Percentiles rank a stretch among this genome's conserved stretches.
These are phyloP conservation scores for Powellomyces hirtus DNA, from an alignment of 192 early-diverging fungal genomes.

Conservation along the genomic window DNA sequence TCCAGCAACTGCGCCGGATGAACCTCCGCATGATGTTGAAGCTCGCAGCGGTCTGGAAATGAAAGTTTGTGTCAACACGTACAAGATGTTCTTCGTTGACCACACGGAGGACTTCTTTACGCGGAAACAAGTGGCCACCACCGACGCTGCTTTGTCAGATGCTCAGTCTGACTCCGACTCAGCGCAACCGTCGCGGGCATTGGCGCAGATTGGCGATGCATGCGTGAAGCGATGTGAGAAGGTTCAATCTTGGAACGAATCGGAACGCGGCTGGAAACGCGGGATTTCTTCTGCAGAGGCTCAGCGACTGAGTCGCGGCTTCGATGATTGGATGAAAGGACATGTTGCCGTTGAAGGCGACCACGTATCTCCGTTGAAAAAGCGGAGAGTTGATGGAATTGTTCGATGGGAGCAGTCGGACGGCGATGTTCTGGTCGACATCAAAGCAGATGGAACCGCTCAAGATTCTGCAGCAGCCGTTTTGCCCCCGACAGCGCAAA, in stretches of 20 bases:
- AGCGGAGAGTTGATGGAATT: neutral
- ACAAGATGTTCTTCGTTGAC: constrained; percentile 96
- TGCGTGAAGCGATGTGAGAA: neutral
- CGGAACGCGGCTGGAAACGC: constrained; percentile 6
- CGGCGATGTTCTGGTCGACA: neutral
- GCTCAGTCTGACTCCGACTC: no score
- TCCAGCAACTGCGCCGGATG: constrained; percentile 39
- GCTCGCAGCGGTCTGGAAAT: constrained; percentile 82
- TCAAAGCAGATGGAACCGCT: neutral
- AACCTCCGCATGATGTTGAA: constrained; percentile 57
- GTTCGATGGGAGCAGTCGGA: neutral
- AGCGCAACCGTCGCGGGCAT: neutral
- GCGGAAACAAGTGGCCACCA: neutral
- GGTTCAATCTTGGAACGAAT: constrained; percentile 4
- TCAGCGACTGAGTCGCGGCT: neutral
- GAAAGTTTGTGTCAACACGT: constrained; percentile 96
- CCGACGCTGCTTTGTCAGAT: no score
- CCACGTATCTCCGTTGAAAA: neutral
- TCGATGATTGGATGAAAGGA: constrained; percentile 8
- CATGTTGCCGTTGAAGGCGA: neutral
- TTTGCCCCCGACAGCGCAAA: neutral
- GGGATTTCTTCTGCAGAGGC: constrained; percentile 1
- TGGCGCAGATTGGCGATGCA: neutral
- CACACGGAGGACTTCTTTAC: constrained; percentile 88
- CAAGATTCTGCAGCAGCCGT: neutral